Evolutionary conservation across 2,329 filamentous ascomycete genomes (phyloP).

Genomic region (Neobulgaria alba): DNA sequence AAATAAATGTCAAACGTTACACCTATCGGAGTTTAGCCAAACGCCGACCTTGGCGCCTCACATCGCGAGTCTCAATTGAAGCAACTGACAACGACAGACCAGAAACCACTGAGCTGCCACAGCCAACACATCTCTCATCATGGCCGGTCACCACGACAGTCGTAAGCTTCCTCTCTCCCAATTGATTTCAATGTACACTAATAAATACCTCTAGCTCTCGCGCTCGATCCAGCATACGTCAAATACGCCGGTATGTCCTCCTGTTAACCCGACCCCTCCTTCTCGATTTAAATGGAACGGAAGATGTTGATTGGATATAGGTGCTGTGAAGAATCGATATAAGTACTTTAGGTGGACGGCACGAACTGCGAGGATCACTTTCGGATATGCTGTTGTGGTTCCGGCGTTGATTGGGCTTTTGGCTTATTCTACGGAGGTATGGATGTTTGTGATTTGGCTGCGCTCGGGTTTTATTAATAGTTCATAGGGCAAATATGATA

Average conservation of each 20-base stretch:
- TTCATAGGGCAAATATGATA: constrained; percentile 69
- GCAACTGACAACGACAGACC: constrained; percentile 1
- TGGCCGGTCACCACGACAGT: constrained; percentile 41
- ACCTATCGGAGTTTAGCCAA: no score
- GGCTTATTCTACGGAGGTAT: constrained; percentile 78
- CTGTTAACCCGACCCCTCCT: constrained; percentile 4
- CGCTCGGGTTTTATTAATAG: constrained; percentile 14
- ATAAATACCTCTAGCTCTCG: constrained; percentile 19
- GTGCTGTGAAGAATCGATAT: constrained; percentile 76
- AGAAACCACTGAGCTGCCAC: constrained; percentile 10
- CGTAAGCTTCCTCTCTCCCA: constrained; percentile 26
- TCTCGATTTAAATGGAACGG: constrained; percentile 2
- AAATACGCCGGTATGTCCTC: constrained; percentile 46
- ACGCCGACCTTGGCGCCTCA: background rate
- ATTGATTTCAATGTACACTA: constrained; percentile 8
- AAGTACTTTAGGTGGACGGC: constrained; percentile 94
- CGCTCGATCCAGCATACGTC: constrained; percentile 40
- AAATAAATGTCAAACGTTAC: no score
- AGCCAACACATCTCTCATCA: constrained; percentile 27
- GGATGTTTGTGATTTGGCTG: constrained; percentile 32
- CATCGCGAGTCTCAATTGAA: constrained; percentile 11
- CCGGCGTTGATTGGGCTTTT: constrained; percentile 62
- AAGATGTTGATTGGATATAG: constrained; percentile 36
- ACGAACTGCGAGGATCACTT: constrained; percentile 68
- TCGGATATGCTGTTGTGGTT: constrained; percentile 67